These are phyloP conservation scores for Casaregolazyma suthepensis DNA, from an alignment of 1,139 yeast species.

Conservation along the genomic window DNA sequence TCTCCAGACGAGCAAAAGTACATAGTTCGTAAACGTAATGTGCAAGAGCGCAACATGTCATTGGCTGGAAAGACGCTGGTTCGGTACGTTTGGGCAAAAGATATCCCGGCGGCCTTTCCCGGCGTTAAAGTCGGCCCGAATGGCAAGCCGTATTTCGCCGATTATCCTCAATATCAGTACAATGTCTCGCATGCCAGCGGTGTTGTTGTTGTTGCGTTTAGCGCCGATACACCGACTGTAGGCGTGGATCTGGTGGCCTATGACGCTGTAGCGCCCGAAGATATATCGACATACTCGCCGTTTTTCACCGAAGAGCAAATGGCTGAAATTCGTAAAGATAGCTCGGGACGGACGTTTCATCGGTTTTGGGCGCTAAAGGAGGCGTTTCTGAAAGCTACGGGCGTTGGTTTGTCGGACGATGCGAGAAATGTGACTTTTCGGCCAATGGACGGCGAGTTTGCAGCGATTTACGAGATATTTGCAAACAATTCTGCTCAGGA, in stretches of 20 bases:
- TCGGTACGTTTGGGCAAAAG: not conserved
- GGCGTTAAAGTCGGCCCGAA: not conserved
- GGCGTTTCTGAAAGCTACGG: conserved; percentile 7
- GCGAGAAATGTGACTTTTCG: conserved; percentile 44
- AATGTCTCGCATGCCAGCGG: conserved; percentile 7
- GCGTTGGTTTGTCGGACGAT: conserved; percentile 7
- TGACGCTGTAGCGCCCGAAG: not conserved
- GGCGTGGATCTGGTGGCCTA: conserved; percentile 37
- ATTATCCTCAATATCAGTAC: conserved; percentile 3
- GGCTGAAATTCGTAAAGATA: not conserved
- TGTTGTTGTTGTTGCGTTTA: conserved; percentile 3
- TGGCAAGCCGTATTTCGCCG: conserved; percentile 9
- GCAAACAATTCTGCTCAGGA: not conserved
- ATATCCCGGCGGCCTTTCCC: not conserved
- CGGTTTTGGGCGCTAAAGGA: conserved; percentile 7
- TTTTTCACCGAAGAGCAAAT: not conserved
- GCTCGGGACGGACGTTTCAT: not conserved
- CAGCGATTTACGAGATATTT: not conserved
- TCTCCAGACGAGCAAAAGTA: not conserved
- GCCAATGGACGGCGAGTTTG: conserved; percentile 40
- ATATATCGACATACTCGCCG: not conserved
- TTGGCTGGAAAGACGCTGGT: conserved; percentile 11
- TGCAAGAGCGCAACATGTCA: conserved; percentile 14
- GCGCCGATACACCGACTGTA: not conserved
- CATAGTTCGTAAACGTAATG: not conserved